phyloP scores from a whole-genome alignment of 805 yeast genomes.

The Barnettozyma pratensis region DNA sequence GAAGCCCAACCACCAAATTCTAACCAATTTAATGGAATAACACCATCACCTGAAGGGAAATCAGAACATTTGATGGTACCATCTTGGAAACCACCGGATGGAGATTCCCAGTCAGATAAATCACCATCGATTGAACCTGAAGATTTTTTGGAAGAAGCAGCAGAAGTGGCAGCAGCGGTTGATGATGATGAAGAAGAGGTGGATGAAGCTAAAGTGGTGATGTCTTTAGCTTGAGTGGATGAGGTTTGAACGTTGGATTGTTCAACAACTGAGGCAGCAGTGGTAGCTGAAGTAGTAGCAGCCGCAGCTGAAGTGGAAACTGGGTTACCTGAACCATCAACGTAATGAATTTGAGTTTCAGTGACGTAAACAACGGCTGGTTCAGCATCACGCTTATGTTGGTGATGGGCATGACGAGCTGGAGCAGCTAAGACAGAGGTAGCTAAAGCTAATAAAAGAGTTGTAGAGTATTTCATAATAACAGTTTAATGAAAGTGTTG shows the following conservation, averaged over 20 bases:
- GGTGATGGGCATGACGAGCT: conserved; percentile 35
- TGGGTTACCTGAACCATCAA: conserved; percentile 28
- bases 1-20: conserved; percentile 77
- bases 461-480: conserved; percentile 18
- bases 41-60: conserved; percentile 84
- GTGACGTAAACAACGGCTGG: conserved; percentile 34
- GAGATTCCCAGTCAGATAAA: conserved; percentile 49
- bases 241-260: no score
- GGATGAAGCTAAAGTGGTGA: conserved; percentile 6
- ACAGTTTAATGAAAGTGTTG: neutral
- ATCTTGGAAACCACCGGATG: conserved; percentile 58
- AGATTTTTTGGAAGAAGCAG: conserved; percentile 25
- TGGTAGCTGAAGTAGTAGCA: conserved; percentile 18
- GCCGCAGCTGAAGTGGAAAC: conserved; percentile 16
- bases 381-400: conserved; percentile 35
- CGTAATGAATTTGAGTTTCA: conserved; percentile 28
- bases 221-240: neutral
- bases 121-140: conserved; percentile 45
- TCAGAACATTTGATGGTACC: conserved; percentile 62
- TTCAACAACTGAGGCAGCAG: conserved; percentile 18
- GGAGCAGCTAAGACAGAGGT: conserved; percentile 28
- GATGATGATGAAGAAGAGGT: conserved; percentile 10
- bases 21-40: conserved; percentile 63
- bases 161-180: conserved; percentile 24
- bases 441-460: conserved; percentile 27